Percentiles rank a stretch among this genome's conserved stretches.
Evolutionary conservation across 2,329 filamentous ascomycete species (phyloP).

Genomic region (Trichoderma sp.): DNA sequence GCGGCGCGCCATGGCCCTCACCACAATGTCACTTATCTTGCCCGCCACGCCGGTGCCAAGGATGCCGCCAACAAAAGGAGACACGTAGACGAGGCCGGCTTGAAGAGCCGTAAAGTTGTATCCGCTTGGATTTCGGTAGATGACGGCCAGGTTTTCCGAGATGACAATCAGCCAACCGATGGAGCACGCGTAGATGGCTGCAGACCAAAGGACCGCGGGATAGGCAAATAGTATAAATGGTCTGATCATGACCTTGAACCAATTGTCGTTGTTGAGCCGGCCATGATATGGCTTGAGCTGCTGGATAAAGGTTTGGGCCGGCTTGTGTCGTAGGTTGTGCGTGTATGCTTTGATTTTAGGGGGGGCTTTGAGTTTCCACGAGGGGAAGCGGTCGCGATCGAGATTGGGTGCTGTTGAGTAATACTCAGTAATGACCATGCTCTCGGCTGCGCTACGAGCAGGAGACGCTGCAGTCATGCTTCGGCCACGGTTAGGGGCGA

Average conservation of each 20-base stretch:
- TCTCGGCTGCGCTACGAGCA: constrained; percentile 25
- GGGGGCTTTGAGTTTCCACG: constrained; percentile 38
- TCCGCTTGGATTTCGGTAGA: constrained; percentile 67
- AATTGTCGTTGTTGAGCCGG: constrained; percentile 74
- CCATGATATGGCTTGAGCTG: constrained; percentile 78
- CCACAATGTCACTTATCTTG: constrained; percentile 81
- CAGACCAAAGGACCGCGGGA: constrained; percentile 85
- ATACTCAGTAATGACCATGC: constrained; percentile 31
- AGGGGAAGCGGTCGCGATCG: constrained; percentile 47
- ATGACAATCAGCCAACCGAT: constrained; percentile 95
- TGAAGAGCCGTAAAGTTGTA: constrained; percentile 84
- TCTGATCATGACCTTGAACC: constrained; percentile 74
- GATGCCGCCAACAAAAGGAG: constrained; percentile 84
- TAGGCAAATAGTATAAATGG: constrained; percentile 88
- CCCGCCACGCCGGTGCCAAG: constrained; percentile 91
- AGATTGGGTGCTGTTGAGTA: constrained; percentile 37
- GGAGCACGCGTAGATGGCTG: constrained; percentile 81
- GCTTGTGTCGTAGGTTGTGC: constrained; percentile 64
- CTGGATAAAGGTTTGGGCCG: constrained; percentile 70
- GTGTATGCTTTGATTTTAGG: constrained; percentile 63
- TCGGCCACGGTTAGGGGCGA: constrained; percentile 10
- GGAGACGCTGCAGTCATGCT: constrained; percentile 4
- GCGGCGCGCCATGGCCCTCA: constrained; percentile 75
- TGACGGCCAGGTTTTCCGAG: constrained; percentile 79
- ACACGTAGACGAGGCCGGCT: constrained; percentile 84